Base-by-base conservation (phyloP, 176 grass and related monocot species). In the Musa itinerans region DNA sequence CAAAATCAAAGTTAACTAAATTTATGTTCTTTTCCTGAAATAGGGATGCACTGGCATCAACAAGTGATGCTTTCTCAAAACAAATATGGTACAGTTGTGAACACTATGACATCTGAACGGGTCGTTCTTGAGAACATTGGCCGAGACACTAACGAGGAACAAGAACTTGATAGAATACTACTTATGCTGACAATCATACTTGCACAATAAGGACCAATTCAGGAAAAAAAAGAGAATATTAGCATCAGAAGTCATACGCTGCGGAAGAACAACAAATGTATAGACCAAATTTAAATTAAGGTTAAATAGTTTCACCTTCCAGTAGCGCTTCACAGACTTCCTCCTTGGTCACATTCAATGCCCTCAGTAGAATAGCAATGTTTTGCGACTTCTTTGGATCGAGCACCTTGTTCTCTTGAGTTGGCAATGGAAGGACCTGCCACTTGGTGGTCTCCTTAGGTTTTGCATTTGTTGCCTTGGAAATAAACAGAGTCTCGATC, bases 301-400 rank as follows among this genome's bases (percentile, higher is more conserved):
- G 50, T 8, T 73, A 8, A 53, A 15, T 54, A 26, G n/a, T 13
- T 63, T 89, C 83, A 94, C 95, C 95, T 94, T 99, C 85, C 10
- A 88, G 87, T 73, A 99, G 90, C 2, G 95, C 95, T 7, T 92
- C 95, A 64, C 91, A 94, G 72, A 99, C 88, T 81, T 99, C 84
- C 74, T 94, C 95, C 78, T 91, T 94, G 54, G 88, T 92, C 20
- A 99, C 95, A 84, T 99, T 99, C 54, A 99, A 80, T 57, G 95
- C 95, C 5, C 91, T 92, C 65, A 99, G 91, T 76, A 92, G 82
- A 78, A 99, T 99, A 48, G 95, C 95, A 17, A 99, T 99, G 85
- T 99, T 99, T 65, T 99, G 95, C 8, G 95, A 85, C 78, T 99
- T 99, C 75, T 91, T 99, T 19, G 95, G 95, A 87, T 99, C 95